Evolutionary conservation across 371 early-diverging fungal species (phyloP).

Genomic region (Batrachochytrium dendrobatidis): DNA sequence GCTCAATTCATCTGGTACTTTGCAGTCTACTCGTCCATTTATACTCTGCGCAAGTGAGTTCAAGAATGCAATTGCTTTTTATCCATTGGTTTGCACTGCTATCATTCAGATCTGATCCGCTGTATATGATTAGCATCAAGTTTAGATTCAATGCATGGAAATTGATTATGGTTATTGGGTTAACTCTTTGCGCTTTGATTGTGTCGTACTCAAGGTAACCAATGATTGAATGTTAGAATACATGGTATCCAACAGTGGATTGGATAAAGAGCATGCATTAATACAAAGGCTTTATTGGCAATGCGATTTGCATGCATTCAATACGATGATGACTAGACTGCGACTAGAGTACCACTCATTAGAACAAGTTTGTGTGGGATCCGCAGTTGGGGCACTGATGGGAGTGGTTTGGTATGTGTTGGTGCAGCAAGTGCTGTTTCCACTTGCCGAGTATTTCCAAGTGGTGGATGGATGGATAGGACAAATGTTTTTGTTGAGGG

Average conservation of each 20-base stretch:
- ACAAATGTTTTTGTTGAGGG: slow-evolving; percentile 3
- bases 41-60: slow-evolving; percentile 31
- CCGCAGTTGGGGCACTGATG: slow-evolving; percentile 47
- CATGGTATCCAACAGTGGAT: no score
- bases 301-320: not conserved
- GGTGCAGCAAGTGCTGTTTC: slow-evolving; percentile 15
- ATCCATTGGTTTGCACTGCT: slow-evolving; percentile 11
- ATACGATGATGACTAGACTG: slow-evolving; percentile 40
- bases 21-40: slow-evolving; percentile 54
- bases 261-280: not conserved
- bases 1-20: slow-evolving; percentile 88
- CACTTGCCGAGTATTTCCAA: not conserved
- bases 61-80: not conserved
- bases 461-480: not conserved
- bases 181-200: slow-evolving; percentile 30
- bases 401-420: slow-evolving; percentile 57
- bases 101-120: slow-evolving; percentile 11
- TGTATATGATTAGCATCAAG: slow-evolving; percentile 2
- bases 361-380: slow-evolving; percentile 68
- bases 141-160: slow-evolving; percentile 31
- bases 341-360: slow-evolving; percentile 77
- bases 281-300: not conserved
- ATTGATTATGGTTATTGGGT: slow-evolving; percentile 25
- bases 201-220: slow-evolving; percentile 57
- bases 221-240: not conserved